Evolutionary conservation across 148 eudicot genomes (phyloP).

Genomic region (Oxyria digyna): DNA sequence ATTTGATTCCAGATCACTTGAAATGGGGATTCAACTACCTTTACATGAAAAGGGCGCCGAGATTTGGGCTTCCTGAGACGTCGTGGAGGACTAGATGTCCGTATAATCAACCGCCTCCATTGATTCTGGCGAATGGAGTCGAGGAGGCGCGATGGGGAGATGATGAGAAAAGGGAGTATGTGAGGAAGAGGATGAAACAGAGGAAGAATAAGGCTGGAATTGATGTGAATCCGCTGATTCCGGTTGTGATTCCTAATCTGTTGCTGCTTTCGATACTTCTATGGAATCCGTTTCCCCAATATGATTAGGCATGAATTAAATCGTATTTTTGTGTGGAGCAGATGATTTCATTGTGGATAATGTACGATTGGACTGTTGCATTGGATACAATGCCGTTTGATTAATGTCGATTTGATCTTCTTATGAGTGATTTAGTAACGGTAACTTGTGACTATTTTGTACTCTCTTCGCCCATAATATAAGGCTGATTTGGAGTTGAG

Average conservation of each 20-base stretch:
- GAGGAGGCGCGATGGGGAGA: conserved; percentile 68
- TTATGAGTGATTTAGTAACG: too few species aligned
- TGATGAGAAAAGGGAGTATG: conserved; percentile 38
- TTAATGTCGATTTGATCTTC: too few species aligned
- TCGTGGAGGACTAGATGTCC: conserved; percentile 94
- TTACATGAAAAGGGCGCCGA: conserved; percentile 46
- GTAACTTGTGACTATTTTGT: too few species aligned
- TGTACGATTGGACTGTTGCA: not conserved
- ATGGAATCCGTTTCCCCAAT: conserved; percentile 42
- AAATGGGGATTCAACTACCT: conserved; percentile 41
- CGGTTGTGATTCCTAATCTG: conserved; percentile 57
- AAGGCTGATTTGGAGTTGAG: too few species aligned
- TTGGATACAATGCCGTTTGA: too few species aligned
- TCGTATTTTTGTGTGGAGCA: not conserved
- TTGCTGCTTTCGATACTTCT: conserved; percentile 29
- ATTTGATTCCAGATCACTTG: conserved; percentile 3
- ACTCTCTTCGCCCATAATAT: too few species aligned
- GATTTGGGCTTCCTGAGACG: conserved; percentile 41
- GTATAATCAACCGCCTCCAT: conserved; percentile 54
- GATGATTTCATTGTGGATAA: not conserved
- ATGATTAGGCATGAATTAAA: conserved; percentile 12
- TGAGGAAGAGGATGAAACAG: conserved; percentile 34
- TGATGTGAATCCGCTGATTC: conserved; percentile 46
- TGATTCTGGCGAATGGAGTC: conserved; percentile 63
- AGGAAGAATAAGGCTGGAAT: conserved; percentile 8